Evolutionary conservation across 2,329 filamentous ascomycete species (phyloP).

Genomic region (Aspergillus sp.): DNA sequence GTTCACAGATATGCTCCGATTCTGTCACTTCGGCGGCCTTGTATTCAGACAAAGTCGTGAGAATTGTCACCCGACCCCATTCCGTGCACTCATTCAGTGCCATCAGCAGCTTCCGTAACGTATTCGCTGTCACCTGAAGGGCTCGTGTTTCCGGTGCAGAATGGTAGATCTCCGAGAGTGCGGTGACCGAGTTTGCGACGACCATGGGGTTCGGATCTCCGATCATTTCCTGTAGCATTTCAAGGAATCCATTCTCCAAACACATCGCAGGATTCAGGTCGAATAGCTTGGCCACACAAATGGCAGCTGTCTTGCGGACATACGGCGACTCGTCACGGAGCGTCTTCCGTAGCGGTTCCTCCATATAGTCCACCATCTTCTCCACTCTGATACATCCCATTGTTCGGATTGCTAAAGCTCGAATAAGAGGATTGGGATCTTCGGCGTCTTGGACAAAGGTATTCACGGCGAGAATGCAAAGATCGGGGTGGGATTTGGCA

Average conservation of each 20-base stretch:
- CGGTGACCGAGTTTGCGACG: conserved; percentile 93
- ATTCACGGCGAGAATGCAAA: conserved; percentile 97
- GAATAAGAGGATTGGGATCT: conserved; percentile 91
- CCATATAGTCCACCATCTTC: conserved; percentile 99
- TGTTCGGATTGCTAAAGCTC: conserved; percentile 89
- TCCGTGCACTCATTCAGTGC: conserved; percentile 97
- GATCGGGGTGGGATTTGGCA: conserved; percentile 95
- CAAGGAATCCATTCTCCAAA: conserved; percentile 92
- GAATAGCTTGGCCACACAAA: conserved; percentile 96
- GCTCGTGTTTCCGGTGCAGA: conserved; percentile 84
- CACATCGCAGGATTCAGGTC: conserved; percentile 89
- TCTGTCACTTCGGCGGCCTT: conserved; percentile 82
- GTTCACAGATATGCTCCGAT: conserved; percentile 94
- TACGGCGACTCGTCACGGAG: conserved; percentile 95
- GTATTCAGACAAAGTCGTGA: conserved; percentile 85
- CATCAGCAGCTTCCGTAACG: conserved; percentile 90
- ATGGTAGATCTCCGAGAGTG: conserved; percentile 83
- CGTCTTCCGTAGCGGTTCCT: conserved; percentile 92
- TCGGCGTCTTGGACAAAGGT: conserved; percentile 99
- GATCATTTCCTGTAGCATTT: conserved; percentile 89
- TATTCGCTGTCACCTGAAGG: conserved; percentile 70
- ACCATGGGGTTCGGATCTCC: conserved; percentile 99
- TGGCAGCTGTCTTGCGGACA: conserved; percentile 93
- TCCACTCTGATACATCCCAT: conserved; percentile 98
- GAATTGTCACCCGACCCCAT: conserved; percentile 91